Base-by-base conservation (phyloP, 345 rosid genomes). In the Melastoma malabathricum region DNA sequence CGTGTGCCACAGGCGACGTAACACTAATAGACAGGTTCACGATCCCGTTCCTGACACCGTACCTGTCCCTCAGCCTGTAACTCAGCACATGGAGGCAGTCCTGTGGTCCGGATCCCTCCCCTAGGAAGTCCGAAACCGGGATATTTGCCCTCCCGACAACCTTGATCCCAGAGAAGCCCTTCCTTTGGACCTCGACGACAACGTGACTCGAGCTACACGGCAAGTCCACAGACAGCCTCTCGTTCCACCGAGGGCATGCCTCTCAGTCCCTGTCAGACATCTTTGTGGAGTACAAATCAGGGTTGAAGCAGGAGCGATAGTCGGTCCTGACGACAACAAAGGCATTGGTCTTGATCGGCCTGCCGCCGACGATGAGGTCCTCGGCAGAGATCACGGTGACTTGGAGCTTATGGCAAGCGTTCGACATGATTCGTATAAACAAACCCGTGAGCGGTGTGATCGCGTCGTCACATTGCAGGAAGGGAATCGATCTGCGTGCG, bases 71-170 rank as follows among this genome's bases (percentile, higher is more conserved):
- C 54, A 61, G 53, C 65, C 59, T 43, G 43, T 61, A 54, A 19
- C 59, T 61, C 55, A 61, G 44, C 27, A 54, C 16, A 41, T 54
- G 65, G 44, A 61, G 46, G 55, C 41, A 29, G 13, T 12, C 44
- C 55, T 61, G 54, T 5, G 59, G 59, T 4, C 45, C 43, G 50
- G 23, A 43, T 7, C 41, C 12, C 41, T 52, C 64, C 10, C 69
- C 75, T 29, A 57, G 13, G 44, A 63, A 71, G 48, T 27, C 59
- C 22, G 55, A 22, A 25, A 55, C 59, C 22, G 55, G 55, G 15
- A 61, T 55, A 48, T 44, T 46, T 43, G 59, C 59, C 14, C 44
- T 20, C 50, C 59, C 65, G 2, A 61, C 41, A 5, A 50, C 23
- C 48, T 22, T 45, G 20, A 54, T 52, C 13, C 18, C n/a, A 0